These are phyloP conservation scores for Pleurotus tuber-regium DNA, from an alignment of 768 basidiomycete genomes.

Conservation along the genomic window DNA sequence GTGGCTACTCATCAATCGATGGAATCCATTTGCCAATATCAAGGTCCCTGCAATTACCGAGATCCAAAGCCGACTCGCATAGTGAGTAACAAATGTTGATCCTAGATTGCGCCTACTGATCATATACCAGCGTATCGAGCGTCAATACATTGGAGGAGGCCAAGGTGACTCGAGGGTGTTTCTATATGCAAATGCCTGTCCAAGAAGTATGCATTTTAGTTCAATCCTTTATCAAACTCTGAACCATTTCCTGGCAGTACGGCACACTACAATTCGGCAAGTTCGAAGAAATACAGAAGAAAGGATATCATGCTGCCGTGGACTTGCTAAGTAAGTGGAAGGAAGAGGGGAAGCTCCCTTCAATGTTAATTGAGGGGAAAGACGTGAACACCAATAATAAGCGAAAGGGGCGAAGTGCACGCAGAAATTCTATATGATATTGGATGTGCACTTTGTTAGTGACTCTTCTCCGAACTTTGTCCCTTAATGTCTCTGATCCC, in stretches of 20 bases:
- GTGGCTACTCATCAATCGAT: constrained; percentile 92
- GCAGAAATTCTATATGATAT: constrained; percentile 75
- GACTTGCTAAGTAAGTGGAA: constrained; percentile 76
- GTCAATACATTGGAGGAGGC: constrained; percentile 94
- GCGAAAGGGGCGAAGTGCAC: constrained; percentile 73
- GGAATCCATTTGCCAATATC: constrained; percentile 85
- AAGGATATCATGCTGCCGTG: constrained; percentile 74
- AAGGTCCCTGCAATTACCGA: constrained; percentile 88
- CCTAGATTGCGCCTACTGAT: constrained; percentile 10
- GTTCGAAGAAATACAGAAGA: constrained; percentile 84
- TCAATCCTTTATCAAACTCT: background rate
- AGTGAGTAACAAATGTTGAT: constrained; percentile 54
- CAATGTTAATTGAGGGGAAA: constrained; percentile 62
- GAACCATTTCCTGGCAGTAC: constrained; percentile 38
- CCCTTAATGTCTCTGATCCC: too few relatives aligned
- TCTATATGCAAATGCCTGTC: constrained; percentile 95
- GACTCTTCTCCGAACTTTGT: too few relatives aligned
- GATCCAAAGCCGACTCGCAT: constrained; percentile 91
- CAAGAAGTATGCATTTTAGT: constrained; percentile 60
- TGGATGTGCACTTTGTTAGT: too few relatives aligned
- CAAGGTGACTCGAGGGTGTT: constrained; percentile 83
- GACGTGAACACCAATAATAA: constrained; percentile 42
- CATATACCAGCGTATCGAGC: constrained; percentile 75
- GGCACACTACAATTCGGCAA: constrained; percentile 89
- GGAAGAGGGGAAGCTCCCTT: constrained; percentile 81